Evolutionary conservation across 176 grass and related monocot species (phyloP).

Genomic region (Typha latifolia): DNA sequence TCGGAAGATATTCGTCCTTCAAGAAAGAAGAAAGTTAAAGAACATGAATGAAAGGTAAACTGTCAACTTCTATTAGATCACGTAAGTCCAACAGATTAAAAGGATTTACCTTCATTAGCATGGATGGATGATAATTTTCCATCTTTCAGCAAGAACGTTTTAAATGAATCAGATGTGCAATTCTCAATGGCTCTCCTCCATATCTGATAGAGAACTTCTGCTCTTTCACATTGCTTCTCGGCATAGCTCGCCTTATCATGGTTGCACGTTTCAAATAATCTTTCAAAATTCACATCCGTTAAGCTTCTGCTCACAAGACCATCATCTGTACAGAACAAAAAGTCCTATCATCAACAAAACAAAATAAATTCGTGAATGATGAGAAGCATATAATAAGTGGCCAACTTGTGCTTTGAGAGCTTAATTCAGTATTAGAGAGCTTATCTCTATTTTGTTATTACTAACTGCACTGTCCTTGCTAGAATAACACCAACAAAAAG

Average conservation of each 20-base stretch:
- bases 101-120: constrained; percentile 68
- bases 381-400: not conserved
- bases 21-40: no score
- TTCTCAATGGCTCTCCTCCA: constrained; percentile 80
- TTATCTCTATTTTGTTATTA: no score
- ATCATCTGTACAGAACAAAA: constrained; percentile 43
- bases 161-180: constrained; percentile 39
- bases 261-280: constrained; percentile 40
- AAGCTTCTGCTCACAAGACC: constrained; percentile 21
- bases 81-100: no score
- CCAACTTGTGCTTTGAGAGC: not conserved
- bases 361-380: not conserved
- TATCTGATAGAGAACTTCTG: constrained; percentile 58
- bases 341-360: constrained; percentile 13
- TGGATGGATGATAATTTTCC: constrained; percentile 69
- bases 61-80: constrained; percentile 8
- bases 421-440: no score
- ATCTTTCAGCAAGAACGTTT: constrained; percentile 51
- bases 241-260: constrained; percentile 36
- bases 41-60: no score
- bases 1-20: no score
- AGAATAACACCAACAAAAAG: constrained; percentile 3
- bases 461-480: not conserved
- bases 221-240: constrained; percentile 53
- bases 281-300: constrained; percentile 46